Base-by-base conservation (phyloP, 2,329 filamentous ascomycete genomes). In the Hortaea werneckii region DNA sequence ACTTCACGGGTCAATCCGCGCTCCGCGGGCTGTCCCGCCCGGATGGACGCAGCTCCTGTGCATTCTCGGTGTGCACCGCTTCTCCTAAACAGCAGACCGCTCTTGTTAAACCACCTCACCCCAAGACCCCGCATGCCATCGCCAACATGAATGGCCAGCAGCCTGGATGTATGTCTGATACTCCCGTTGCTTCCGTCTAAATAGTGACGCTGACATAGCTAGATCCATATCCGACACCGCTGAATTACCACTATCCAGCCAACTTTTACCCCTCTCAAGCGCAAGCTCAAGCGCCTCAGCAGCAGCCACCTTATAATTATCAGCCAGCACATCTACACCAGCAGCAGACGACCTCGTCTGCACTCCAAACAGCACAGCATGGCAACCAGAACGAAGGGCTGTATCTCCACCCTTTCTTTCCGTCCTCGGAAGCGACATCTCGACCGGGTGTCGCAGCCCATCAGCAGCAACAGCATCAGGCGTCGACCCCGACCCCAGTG, bases 401-500 rank as follows among this genome's bases (percentile, higher is more conserved):
- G 26, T 42, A 20, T 40, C 40, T 48, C 41, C 37, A 37, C 1
- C 41, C 41, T 6, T 34, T 32, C 41, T 11, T 29, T n/a, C 41
- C 32, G 6, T 11, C 40, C 3, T 9, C 12, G 2, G 28, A 10
- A n/a, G 6, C 10, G 29, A 9, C 39, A 27, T 8, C 34, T 35
- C 47, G 29, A 26, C 30, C 10, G 35, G 26, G 7, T 20, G 26
- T 35, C 34, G 34, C 37, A 43, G 26, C 42, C 34, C 9, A 9
- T 42, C 49, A 35, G 30, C 47, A 44, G 27, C 53, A 52, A 20
- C 45, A 41, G 34, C 51, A 50, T 12, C 28, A 43, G 1, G 47
- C 41, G 30, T 44, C 44, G 38, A 37, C 44, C 29, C 37, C 41
- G 12, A 13, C 28, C 46, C 42, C 48, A 41, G 20, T 20, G 20